Evolutionary conservation across 2,329 filamentous ascomycete genomes (phyloP).

Genomic region (Fusarium xylarioides): DNA sequence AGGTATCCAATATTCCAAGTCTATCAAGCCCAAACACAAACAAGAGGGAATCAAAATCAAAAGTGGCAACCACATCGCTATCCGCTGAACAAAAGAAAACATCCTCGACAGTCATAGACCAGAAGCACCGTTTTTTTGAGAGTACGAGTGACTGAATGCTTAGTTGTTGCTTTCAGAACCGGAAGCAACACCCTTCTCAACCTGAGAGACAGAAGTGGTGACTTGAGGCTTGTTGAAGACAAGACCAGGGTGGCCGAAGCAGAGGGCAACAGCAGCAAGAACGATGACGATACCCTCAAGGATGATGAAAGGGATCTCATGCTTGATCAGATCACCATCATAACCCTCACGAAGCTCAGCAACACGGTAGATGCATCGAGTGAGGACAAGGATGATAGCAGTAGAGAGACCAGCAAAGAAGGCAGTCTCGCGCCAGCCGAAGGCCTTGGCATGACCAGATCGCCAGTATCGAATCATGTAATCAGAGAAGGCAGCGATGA

Average conservation of each 20-base stretch:
- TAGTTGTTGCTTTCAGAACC: constrained; percentile 25
- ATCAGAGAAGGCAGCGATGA: constrained; percentile 58
- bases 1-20: constrained; percentile 23
- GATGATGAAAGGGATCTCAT: constrained; percentile 62
- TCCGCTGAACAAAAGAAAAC: constrained; percentile 27
- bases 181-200: constrained; percentile 34
- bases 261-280: constrained; percentile 50
- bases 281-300: constrained; percentile 59
- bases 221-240: constrained; percentile 45
- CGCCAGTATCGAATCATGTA: constrained; percentile 58
- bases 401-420: constrained; percentile 64
- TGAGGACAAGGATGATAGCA: constrained; percentile 68
- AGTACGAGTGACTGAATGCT: not conserved
- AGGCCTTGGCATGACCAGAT: constrained; percentile 36
- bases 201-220: constrained; percentile 30
- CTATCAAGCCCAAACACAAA: constrained; percentile 13
- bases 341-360: constrained; percentile 73
- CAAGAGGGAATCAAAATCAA: constrained; percentile 9
- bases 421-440: constrained; percentile 44
- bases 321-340: constrained; percentile 60
- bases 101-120: not conserved
- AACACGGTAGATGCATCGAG: constrained; percentile 71
- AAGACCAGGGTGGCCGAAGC: constrained; percentile 54
- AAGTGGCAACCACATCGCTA: constrained; percentile 13
- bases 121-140: not conserved